Base-by-base conservation (phyloP, 2,329 filamentous ascomycete species). In the Boeremia lycopersici region DNA sequence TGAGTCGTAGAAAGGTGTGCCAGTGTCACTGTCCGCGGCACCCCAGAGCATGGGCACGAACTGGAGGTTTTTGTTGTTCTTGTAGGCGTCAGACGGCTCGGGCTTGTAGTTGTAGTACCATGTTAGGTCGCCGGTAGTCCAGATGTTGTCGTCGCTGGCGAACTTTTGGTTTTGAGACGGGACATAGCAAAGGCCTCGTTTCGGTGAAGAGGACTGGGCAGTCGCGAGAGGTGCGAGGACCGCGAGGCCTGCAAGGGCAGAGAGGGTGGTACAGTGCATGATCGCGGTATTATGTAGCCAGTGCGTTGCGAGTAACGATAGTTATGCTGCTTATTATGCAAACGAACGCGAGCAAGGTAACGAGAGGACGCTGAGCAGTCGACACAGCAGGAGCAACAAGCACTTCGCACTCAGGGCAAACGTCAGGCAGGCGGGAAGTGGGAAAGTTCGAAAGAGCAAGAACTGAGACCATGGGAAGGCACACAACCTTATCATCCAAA, bases 1-100 rank as follows among this genome's bases (percentile, higher is more conserved):
- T 1, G 81, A 77, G 50, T 81, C 75, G 35, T 86, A 79, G 72
- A 93, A 93, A 0, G 80, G 78, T 0, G 82, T 86, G 68, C 79
- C 76, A 26, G 77, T 71, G 52, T 80, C 61, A 46, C 62, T 60
- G 41, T 58, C 69, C 0, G 74, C 55, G 9, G 84, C 78, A 29
- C 89, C 89, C 87, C 88, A 93, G 56, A 92, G 83, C 89, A 92
- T 91, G 45, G 90, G 90, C 1, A 93, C 86, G 73, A 91, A 95
- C 71, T 90, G 82, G 63, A 93, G 84, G 25, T 44, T 23, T 4
- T 53, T n/a, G 51, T 59, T 35, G 38, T 67, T 67, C 35, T 73
- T 61, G 68, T 82, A 87, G 36, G 77, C 77, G 0, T 79, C 58
- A 0, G 86, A 84, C 1, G 89, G 89, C 3, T 73, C 69, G 17